Conservation (phyloP, 1,284 basidiomycete genomes). For the Tylopilus sp. region DNA sequence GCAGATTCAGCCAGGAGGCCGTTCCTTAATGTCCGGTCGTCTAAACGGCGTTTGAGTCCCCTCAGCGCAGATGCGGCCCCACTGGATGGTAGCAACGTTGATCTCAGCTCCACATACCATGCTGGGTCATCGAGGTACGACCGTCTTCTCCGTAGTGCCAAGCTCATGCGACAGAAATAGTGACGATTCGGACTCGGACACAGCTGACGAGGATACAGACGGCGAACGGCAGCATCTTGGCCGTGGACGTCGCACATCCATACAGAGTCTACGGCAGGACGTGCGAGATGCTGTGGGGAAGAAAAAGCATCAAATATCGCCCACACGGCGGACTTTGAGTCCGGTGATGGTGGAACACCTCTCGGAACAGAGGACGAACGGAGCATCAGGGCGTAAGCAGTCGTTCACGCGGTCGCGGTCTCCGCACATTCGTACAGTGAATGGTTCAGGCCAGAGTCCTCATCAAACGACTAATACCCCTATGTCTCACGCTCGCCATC, state of each 20-base stretch:
- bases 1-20: slow-evolving; percentile 40
- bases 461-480: slow-evolving; percentile 12
- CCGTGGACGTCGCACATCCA: slow-evolving; percentile 30
- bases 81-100: slow-evolving; percentile 38
- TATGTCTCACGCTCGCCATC: slow-evolving; percentile 26
- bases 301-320: slow-evolving; percentile 30
- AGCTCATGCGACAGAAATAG: slow-evolving; percentile 19
- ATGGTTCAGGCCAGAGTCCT: slow-evolving; percentile 21
- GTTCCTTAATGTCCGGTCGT: slow-evolving; percentile 37
- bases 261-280: slow-evolving; percentile 26
- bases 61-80: slow-evolving; percentile 24
- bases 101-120: slow-evolving; percentile 82
- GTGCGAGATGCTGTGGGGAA: slow-evolving; percentile 26
- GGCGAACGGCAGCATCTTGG: slow-evolving; percentile 17
- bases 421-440: slow-evolving; percentile 14
- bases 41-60: slow-evolving; percentile 36
- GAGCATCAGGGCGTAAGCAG: slow-evolving; percentile 13
- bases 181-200: slow-evolving; percentile 32
- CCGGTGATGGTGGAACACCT: slow-evolving; percentile 18
- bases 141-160: neutral
- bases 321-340: slow-evolving; percentile 17
- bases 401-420: slow-evolving; percentile 29
- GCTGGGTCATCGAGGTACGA: slow-evolving; percentile 71
- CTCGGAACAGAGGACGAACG: slow-evolving; percentile 22
- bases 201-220: slow-evolving; percentile 34